phyloP scores from a whole-genome alignment of 257 asterid species.

The Petunia axillaris region DNA sequence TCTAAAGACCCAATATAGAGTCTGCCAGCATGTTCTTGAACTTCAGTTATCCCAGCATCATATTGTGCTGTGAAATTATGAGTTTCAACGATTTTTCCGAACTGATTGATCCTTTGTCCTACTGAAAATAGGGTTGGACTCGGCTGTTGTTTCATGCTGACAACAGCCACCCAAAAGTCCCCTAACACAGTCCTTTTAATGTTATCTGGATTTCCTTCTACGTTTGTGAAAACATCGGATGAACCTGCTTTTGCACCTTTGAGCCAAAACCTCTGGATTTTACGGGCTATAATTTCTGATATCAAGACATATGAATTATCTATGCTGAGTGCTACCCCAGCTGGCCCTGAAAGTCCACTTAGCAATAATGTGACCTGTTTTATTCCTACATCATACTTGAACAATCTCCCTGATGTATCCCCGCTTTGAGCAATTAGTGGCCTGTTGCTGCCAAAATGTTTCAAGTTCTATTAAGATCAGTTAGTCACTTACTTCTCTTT shows the following conservation, averaged over 20 bases:
- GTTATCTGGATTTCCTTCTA: conserved; percentile 51
- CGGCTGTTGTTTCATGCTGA: conserved; percentile 36
- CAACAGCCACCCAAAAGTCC: conserved; percentile 56
- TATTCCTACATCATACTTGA: conserved; percentile 45
- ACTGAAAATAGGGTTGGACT: conserved; percentile 28
- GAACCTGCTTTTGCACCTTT: conserved; percentile 46
- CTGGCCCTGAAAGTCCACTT: conserved; percentile 42
- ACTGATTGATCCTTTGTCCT: conserved; percentile 40
- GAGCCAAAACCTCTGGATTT: conserved; percentile 47
- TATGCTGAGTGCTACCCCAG: conserved; percentile 48
- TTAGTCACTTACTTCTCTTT: neutral
- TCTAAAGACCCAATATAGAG: conserved; percentile 33
- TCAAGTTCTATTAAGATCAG: neutral
- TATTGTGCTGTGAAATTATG: conserved; percentile 32
- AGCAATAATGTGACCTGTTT: conserved; percentile 33
- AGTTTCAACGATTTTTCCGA: conserved; percentile 30
- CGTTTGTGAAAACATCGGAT: conserved; percentile 34
- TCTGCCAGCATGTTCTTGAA: conserved; percentile 33
- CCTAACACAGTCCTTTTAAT: conserved; percentile 48
- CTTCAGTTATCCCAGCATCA: conserved; percentile 33
- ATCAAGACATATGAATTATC: conserved; percentile 44
- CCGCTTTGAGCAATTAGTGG: conserved; percentile 40
- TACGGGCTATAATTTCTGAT: conserved; percentile 39
- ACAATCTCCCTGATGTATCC: conserved; percentile 46
- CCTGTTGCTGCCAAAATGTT: conserved; percentile 32